Percentiles rank a stretch among this genome's conserved stretches.
These are phyloP conservation scores for Geotrichum cucujoidarum DNA, from an alignment of 1,139 yeast species.

Conservation along the genomic window DNA sequence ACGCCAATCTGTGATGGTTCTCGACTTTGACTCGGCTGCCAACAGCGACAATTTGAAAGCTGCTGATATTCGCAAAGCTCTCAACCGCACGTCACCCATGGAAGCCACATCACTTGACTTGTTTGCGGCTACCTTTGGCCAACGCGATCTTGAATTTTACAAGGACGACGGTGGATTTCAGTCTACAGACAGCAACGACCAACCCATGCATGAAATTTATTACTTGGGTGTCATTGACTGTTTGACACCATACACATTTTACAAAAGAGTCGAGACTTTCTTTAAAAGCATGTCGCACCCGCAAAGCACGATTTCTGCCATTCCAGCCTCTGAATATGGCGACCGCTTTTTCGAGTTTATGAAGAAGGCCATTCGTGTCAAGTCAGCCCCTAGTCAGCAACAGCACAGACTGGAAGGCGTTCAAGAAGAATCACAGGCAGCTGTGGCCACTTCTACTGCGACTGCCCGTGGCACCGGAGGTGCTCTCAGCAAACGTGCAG, in stretches of 20 bases:
- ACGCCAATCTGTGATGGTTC: constrained; percentile 39
- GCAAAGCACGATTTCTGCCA: constrained; percentile 70
- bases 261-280: constrained; percentile 78
- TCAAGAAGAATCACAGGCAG: no score
- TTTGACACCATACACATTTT: constrained; percentile 73
- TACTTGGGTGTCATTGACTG: constrained; percentile 94
- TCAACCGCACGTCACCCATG: constrained; percentile 38
- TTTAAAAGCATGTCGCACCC: constrained; percentile 73
- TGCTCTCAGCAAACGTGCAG: no score
- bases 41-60: constrained; percentile 29
- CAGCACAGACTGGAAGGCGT: no score
- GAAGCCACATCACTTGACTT: constrained; percentile 35
- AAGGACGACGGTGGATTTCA: constrained; percentile 83
- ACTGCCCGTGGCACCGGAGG: no score
- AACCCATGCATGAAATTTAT: constrained; percentile 66
- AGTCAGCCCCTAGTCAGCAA: no score
- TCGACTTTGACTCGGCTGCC: constrained; percentile 33
- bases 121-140: constrained; percentile 31
- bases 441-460: no score
- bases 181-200: constrained; percentile 61
- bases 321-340: constrained; percentile 89
- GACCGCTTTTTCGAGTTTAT: constrained; percentile 76
- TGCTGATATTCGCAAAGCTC: constrained; percentile 37
- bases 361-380: constrained; percentile 29
- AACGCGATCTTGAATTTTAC: constrained; percentile 52